Base-by-base conservation (phyloP, 176 grass and related monocot genomes). In the Musa schizocarpa region DNA sequence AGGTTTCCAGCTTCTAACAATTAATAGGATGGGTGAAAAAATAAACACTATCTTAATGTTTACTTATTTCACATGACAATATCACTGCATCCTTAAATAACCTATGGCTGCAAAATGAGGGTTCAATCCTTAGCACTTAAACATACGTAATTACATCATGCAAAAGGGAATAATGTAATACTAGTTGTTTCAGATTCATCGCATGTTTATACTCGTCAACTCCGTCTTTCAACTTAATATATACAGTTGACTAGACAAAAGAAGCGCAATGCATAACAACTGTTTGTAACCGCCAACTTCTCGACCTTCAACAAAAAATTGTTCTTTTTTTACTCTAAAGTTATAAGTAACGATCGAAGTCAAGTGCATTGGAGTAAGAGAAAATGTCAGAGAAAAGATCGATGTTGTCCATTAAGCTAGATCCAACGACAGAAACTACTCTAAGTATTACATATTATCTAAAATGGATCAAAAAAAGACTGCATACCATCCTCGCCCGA, bases 401-500 rank as follows among this genome's bases (percentile, higher is more conserved):
- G n/a, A 52, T 3, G 1, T 21, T 51, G 16, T 3, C 34, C 34
- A 6, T 1, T 11, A 12, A 70, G 43, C 34, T 21, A 49, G 68
- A 21, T 22, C 67, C 2, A 19, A 7, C 13, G 50, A n/a, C 2
- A 1, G 29, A 69, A 14, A 20, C 52, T 13, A 54, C 0, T 9
- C 5, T 17, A 1, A 54, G 6, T 26, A 74, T 11, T 1, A 11
- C 3, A 8, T 12, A 9, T 26, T 17, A 53, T 9, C 13, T 10
- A 58, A 16, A 19, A 25, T 0, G 8, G 8, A 24, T 27, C 1
- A 52, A 51, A 52, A 9, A 43, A 43, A 7, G 11, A 74, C 14
- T 2, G 3, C 75, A 70, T 64, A 80, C 78, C 78, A 80, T 80
- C 50, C 78, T 72, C 13, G 78, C 78, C 11, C 78, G 78, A 73